Base-by-base conservation (phyloP, 768 basidiomycete species). In the Suillus alpinus region DNA sequence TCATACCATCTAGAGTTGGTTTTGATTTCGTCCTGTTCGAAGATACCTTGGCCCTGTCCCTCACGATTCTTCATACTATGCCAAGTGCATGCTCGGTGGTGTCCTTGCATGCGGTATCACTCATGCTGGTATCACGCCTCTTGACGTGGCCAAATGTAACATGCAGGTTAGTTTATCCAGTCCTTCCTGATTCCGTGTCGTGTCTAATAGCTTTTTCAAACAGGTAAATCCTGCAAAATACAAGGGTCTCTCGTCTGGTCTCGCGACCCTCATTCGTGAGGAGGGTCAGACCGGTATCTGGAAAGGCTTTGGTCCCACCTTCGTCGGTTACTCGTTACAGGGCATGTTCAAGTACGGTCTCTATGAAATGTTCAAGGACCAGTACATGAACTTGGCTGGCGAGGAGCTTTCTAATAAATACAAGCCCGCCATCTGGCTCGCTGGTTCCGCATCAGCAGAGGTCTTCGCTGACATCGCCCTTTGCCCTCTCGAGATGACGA, bases 271-370 rank as follows among this genome's bases (percentile, higher is more conserved):
- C 69, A 57, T 90, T 59, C 84, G 83, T 44, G 92, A 93, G 74
- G 91, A 95, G 77, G 92, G 95, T 68, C 76, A 87, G 62, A 86
- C 75, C 41, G 95, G 93, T 76, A 86, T 97, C 76, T 91, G 94
- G 87, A 98, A 96, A 77, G 95, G 95, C 69, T 81, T 97, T 73
- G 92, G 92, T 37, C 95, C 95, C 58, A 98, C 95, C 62, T 81
- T 94, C 63, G 81, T 96, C 76, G 94, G 95, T 65, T 95, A 95
- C 81, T 92, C 93, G 9, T 84, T 94, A 69, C 95, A 97, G 80
- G 95, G 95, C 73, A 88, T 95, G 86, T 94, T 96, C 89, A 98
- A 98, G 80, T 97, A 95, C 76, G 95, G 95, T 80, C 91, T 95
- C 74, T 97, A 97, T 75, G 95, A 98, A 78, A 75, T 91, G 72